A percentile compares a stretch with the other conserved stretches of the same genome.
These are phyloP conservation scores for Nevesoporus exiguus DNA, from an alignment of 768 basidiomycete species.

Conservation along the genomic window DNA sequence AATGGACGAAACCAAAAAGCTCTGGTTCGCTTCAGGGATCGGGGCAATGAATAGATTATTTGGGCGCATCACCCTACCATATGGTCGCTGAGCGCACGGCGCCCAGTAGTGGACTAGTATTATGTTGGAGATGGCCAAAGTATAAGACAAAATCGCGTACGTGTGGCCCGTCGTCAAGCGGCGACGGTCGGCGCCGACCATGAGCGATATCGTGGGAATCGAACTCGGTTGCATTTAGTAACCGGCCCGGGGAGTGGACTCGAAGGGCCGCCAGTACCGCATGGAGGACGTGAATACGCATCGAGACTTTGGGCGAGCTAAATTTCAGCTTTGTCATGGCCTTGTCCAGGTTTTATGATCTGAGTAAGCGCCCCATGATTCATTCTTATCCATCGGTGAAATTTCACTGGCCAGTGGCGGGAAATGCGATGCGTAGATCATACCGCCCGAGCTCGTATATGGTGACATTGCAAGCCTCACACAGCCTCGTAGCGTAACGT, in stretches of 20 bases:
- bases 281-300: not conserved
- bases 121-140: not conserved
- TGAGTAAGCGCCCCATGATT: not conserved
- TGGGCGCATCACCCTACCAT: not conserved
- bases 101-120: not conserved
- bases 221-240: no score
- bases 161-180: no score
- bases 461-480: not conserved
- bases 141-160: not conserved
- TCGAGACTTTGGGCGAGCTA: no score
- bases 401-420: not conserved
- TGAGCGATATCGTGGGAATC: not conserved
- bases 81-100: not conserved
- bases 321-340: no score
- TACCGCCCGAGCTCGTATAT: not conserved
- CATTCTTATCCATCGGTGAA: not conserved
- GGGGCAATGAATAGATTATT: not conserved
- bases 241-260: no score
- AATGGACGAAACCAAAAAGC: not conserved
- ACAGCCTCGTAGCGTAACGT: constrained; percentile 1
- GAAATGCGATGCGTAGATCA: not conserved
- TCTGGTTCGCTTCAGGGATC: not conserved
- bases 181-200: not conserved
- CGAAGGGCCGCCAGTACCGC: no score
- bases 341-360: not conserved